A percentile compares a stretch with the other conserved stretches of the same genome.
Evolutionary conservation across 106 monocot species (phyloP).

Genomic region (Triglochin maritima): DNA sequence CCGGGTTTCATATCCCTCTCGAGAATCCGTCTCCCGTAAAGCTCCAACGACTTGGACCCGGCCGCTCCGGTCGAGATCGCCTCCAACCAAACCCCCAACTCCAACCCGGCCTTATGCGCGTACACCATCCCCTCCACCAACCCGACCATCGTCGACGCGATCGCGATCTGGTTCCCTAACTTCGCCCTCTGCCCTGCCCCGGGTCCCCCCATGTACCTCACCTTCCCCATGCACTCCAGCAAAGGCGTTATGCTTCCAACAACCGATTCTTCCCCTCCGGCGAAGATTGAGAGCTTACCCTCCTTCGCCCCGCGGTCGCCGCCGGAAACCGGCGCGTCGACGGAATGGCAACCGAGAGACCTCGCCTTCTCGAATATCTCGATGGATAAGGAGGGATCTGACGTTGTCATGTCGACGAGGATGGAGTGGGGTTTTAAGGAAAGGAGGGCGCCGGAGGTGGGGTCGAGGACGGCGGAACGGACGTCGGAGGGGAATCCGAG

Average conservation of each 20-base stretch:
- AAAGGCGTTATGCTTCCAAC: slow-evolving; percentile 41
- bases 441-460: slow-evolving; percentile 33
- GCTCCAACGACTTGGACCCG: slow-evolving; percentile 65
- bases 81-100: slow-evolving; percentile 60
- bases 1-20: slow-evolving; percentile 78
- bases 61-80: slow-evolving; percentile 81
- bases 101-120: slow-evolving; percentile 71
- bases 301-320: slow-evolving; percentile 74
- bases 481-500: slow-evolving; percentile 79
- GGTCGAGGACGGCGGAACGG: slow-evolving; percentile 48
- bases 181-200: slow-evolving; percentile 80
- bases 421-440: slow-evolving; percentile 42
- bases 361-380: slow-evolving; percentile 44
- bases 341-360: slow-evolving; percentile 20
- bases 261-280: slow-evolving; percentile 45
- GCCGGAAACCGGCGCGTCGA: slow-evolving; percentile 92
- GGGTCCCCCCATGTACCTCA: slow-evolving; percentile 80
- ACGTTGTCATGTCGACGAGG: slow-evolving; percentile 90
- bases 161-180: slow-evolving; percentile 83
- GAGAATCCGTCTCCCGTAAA: slow-evolving; percentile 73
- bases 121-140: slow-evolving; percentile 86
- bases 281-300: slow-evolving; percentile 69
- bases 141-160: slow-evolving; percentile 87
- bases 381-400: slow-evolving; percentile 67
- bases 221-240: slow-evolving; percentile 53